Percentiles rank a stretch among this genome's conserved stretches.
phyloP scores from a whole-genome alignment of 2,329 filamentous ascomycete genomes.

The Sclerotiophoma versabilis region DNA sequence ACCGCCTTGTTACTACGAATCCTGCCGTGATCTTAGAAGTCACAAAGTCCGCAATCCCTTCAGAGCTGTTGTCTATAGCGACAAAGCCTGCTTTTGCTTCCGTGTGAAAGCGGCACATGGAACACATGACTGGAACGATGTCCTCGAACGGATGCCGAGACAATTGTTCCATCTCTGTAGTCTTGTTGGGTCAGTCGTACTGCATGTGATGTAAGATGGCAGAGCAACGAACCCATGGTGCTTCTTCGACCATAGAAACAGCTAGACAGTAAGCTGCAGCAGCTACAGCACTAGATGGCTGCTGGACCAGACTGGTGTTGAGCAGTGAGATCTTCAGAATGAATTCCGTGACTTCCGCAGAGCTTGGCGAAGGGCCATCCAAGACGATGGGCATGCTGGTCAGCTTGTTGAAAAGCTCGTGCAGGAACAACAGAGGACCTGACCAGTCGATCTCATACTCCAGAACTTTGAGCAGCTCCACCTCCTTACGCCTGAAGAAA shows the following conservation, averaged over 20 bases:
- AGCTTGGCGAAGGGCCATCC: too few species aligned
- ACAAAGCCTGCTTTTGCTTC: not conserved
- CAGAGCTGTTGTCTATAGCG: not conserved
- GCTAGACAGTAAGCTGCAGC: not conserved
- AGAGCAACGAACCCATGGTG: not conserved
- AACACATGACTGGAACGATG: not conserved
- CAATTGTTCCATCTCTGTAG: too few species aligned
- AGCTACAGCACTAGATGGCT: not conserved
- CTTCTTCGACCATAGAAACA: not conserved
- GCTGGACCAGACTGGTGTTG: not conserved
- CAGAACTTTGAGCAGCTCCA: not conserved
- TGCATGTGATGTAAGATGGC: too few species aligned
- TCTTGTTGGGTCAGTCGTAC: too few species aligned
- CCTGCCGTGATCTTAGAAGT: not conserved
- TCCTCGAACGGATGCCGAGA: not conserved
- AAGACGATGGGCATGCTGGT: too few species aligned
- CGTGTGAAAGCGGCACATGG: not conserved
- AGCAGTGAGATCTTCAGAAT: not conserved
- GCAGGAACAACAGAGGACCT: not conserved
- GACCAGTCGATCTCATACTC: not conserved
- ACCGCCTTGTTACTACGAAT: not conserved
- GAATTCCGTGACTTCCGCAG: not conserved
- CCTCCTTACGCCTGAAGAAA: not conserved
- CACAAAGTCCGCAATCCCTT: not conserved
- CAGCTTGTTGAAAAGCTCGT: too few species aligned